These are phyloP conservation scores for Phytophthora ramorum DNA, from an alignment of 352 stramenopile genomes.

Conservation along the genomic window DNA sequence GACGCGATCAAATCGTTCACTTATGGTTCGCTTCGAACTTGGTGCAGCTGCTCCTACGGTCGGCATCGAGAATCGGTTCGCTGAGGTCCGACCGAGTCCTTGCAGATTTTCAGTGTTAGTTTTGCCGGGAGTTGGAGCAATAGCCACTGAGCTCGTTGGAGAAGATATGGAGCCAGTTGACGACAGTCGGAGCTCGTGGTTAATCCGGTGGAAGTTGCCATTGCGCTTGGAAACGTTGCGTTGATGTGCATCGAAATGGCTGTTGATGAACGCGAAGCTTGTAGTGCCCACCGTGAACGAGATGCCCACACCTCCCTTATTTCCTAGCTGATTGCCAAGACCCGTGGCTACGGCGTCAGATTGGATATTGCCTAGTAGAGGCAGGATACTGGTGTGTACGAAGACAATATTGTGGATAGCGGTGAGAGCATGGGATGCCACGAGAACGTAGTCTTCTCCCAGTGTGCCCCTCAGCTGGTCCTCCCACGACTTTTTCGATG, in stretches of 20 bases:
- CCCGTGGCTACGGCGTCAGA: slow-evolving; percentile 93
- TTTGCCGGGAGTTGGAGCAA: slow-evolving; percentile 13
- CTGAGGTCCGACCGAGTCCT: slow-evolving; percentile 38
- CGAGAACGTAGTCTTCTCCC: slow-evolving; percentile 86
- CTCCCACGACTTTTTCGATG: slow-evolving; percentile 89
- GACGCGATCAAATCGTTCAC: slow-evolving; percentile 86
- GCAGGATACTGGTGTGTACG: slow-evolving; percentile 86
- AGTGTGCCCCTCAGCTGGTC: slow-evolving; percentile 62
- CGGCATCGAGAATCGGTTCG: slow-evolving; percentile 39
- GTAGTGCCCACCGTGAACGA: slow-evolving; percentile 83
- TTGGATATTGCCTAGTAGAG: slow-evolving; percentile 88
- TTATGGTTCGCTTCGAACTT: slow-evolving; percentile 40
- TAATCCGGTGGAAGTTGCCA: slow-evolving; percentile 91
- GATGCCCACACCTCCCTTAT: slow-evolving; percentile 95
- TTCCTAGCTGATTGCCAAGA: slow-evolving; percentile 95
- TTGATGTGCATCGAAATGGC: slow-evolving; percentile 95
- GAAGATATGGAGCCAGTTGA: slow-evolving; percentile 20
- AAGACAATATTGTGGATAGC: slow-evolving; percentile 96
- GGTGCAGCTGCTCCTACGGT: slow-evolving; percentile 4
- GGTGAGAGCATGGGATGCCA: slow-evolving; percentile 92
- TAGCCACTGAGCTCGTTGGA: slow-evolving; percentile 16
- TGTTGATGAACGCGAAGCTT: slow-evolving; percentile 93
- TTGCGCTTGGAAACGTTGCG: slow-evolving; percentile 89
- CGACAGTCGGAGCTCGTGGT: slow-evolving; percentile 68
- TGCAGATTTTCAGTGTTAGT: slow-evolving; percentile 13